Base-by-base conservation (phyloP, 345 rosid species). In the Passiflora organensis region DNA sequence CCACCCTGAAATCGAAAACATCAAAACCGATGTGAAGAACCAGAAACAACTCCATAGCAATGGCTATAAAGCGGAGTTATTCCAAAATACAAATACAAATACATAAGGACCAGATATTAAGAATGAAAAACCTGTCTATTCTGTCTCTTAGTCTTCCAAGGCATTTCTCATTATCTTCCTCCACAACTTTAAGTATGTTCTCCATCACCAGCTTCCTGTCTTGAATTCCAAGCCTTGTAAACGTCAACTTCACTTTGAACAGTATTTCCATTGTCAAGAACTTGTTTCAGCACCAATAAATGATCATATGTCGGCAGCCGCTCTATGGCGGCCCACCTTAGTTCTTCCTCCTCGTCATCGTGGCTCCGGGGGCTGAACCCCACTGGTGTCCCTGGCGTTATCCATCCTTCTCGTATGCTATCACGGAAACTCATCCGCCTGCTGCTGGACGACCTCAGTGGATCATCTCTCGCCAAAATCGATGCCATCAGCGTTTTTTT, bases 271-370 rank as follows among this genome's bases (percentile, higher is more conserved):
- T 80, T 71, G 6, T 65, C 86, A 22, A 68, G 76, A 15, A 78
- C 79, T 1, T 80, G 80, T 32, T 45, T 71, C 43, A 91, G 25
- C 81, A 91, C 45, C 51, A 95, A 89, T 60, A 87, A 11, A 67
- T 96, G 69, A 53, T 85, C 96, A 58, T 56, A 80, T n/a, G 98
- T 91, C 22, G 98, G 96, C 4, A 91, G 64, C 32, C 98, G 77
- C 77, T 91, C 96, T 14, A 91, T 73, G 18, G 96, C 98, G 5
- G 96, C 96, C 98, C 98, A 87, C 65, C 74, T 74, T 21, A 91
- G 96, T 70, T 87, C 95, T 74, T 79, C 80, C 70, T 85, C 95
- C 13, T 87, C 96, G 17, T 83, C 76, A n/a, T n/a, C n/a, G 12
- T 77, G 22, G 60, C 80, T 79, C 68, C 78, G 78, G 37, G 36